These are phyloP conservation scores for Hypoxylon sp. DNA, from an alignment of 2,329 filamentous ascomycete genomes.

Conservation along the genomic window DNA sequence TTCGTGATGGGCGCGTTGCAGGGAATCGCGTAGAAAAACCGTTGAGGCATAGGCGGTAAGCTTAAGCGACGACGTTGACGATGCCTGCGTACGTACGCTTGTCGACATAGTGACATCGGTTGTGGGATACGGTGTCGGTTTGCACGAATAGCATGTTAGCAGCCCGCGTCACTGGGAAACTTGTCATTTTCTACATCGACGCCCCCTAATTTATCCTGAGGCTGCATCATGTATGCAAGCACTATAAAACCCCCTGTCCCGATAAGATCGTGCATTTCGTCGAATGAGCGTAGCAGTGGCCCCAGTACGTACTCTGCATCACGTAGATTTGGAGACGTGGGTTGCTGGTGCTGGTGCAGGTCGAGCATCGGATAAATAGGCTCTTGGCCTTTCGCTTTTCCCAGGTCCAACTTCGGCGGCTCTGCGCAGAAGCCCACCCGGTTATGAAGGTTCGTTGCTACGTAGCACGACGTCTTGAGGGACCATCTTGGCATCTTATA, in stretches of 20 bases:
- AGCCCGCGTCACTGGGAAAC: constrained; percentile 21
- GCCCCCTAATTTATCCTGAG: constrained; percentile 43
- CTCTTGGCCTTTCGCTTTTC: constrained; percentile 38
- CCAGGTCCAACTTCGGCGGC: constrained; percentile 44
- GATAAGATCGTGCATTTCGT: constrained; percentile 30
- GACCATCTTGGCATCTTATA: constrained; percentile 41
- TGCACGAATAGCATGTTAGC: constrained; percentile 7
- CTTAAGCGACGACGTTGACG: constrained; percentile 12
- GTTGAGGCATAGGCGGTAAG: constrained; percentile 15
- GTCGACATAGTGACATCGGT: constrained; percentile 24
- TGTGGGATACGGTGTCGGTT: constrained; percentile 22
- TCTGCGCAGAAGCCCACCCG: constrained; percentile 39
- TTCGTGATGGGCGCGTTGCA: constrained; percentile 13
- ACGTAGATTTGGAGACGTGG: constrained; percentile 17
- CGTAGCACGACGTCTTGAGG: constrained; percentile 28
- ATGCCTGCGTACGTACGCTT: background rate
- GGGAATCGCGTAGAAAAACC: constrained; percentile 1
- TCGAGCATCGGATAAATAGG: constrained; percentile 43
- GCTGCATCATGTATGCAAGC: constrained; percentile 41
- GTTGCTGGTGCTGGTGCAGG: constrained; percentile 4
- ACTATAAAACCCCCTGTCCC: constrained; percentile 33
- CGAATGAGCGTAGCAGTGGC: constrained; percentile 15
- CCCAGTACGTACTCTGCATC: constrained; percentile 13
- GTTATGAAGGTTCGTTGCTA: constrained; percentile 16
- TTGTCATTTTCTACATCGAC: constrained; percentile 21